Percentiles rank a stretch among this genome's conserved stretches.
These are phyloP conservation scores for Aspergillus thermomutatus DNA, from an alignment of 2,329 filamentous ascomycete species.

Conservation along the genomic window DNA sequence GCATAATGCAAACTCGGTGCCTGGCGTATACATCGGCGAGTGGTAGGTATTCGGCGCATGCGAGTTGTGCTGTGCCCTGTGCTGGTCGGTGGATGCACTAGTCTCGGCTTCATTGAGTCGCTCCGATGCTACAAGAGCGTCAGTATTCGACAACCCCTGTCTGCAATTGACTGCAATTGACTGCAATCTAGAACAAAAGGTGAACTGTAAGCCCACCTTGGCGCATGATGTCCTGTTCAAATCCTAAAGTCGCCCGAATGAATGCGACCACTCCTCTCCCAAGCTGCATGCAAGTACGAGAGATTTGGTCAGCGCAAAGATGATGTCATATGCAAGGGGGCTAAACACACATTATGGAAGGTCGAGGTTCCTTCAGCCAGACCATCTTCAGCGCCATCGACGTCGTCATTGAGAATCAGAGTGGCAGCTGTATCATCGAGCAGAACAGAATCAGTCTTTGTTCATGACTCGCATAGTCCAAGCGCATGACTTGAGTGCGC, in stretches of 20 bases:
- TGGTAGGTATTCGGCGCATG: slow-evolving; percentile 50
- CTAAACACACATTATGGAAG: slow-evolving; percentile 67
- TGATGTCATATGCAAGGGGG: slow-evolving; percentile 4
- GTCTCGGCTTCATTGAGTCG: slow-evolving; percentile 73
- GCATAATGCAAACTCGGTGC: slow-evolving; percentile 82
- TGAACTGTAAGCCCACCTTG: slow-evolving; percentile 50
- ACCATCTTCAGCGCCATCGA: slow-evolving; percentile 74
- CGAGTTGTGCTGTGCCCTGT: slow-evolving; percentile 65
- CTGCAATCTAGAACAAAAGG: not conserved
- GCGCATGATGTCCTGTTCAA: slow-evolving; percentile 87
- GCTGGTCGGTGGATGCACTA: slow-evolving; percentile 71
- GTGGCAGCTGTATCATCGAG: slow-evolving; percentile 51
- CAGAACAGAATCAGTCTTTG: slow-evolving; percentile 7
- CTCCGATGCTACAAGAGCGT: slow-evolving; percentile 55
- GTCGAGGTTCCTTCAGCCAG: slow-evolving; percentile 71
- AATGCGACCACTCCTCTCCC: slow-evolving; percentile 80
- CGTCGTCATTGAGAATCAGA: slow-evolving; percentile 84
- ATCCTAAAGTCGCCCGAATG: slow-evolving; percentile 79
- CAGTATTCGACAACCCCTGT: slow-evolving; percentile 8
- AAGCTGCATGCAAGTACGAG: slow-evolving; percentile 50
- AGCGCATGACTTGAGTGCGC: not conserved
- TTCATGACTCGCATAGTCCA: not conserved
- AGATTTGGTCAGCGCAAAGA: slow-evolving; percentile 7
- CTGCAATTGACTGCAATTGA: not conserved
- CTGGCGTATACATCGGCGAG: slow-evolving; percentile 71